Base-by-base conservation (phyloP, 139 green algal species). In the Chlorella sp. region DNA sequence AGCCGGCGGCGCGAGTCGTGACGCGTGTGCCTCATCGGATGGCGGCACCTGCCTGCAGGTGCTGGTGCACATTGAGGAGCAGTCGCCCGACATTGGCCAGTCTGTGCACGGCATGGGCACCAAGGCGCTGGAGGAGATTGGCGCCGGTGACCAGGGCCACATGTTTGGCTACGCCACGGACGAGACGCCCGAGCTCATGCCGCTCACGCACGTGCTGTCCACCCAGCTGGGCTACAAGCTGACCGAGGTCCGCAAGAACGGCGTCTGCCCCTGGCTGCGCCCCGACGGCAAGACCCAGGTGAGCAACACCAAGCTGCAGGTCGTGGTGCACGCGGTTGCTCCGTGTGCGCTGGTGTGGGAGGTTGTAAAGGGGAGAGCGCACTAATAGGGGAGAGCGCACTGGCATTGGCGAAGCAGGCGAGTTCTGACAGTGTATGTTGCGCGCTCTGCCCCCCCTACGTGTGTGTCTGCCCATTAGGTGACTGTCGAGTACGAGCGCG, bases 151-250 rank as follows among this genome's bases (percentile, higher is more conserved):
- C 89, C 96, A 99, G 87, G 96, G 96, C 67, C 92, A 97, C 85
- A 99, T 99, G 96, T 99, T 99, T 84, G 96, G 96, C 65, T 99
- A 99, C 71, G 96, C 96, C 74, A 98, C 93, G 24, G 96, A 99
- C 72, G 96, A 99, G 89, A 99, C 95, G 5, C 68, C 76, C 6
- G 94, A 99, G 91, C 88, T 99, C 51, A 99, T 99, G 96, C 96
- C 96, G 30, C 87, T 99, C 22, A 99, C 96, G 22, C 96, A 99
- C 84, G 86, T 99, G 70, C 87, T 99, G 64, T 93, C 96, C 71
- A 99, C 95, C 62, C 77, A 96, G 87, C 76, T 99, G 31, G 96
- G 96, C 63, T 88, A 91, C 78, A 88, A 80, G 73, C 85, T 97
- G 32, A 96, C 93, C 1, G 87, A 97, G 82, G 90, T 94, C 17